Conservation (phyloP, 306 rosid genomes). For the Dryas octopetala region DNA sequence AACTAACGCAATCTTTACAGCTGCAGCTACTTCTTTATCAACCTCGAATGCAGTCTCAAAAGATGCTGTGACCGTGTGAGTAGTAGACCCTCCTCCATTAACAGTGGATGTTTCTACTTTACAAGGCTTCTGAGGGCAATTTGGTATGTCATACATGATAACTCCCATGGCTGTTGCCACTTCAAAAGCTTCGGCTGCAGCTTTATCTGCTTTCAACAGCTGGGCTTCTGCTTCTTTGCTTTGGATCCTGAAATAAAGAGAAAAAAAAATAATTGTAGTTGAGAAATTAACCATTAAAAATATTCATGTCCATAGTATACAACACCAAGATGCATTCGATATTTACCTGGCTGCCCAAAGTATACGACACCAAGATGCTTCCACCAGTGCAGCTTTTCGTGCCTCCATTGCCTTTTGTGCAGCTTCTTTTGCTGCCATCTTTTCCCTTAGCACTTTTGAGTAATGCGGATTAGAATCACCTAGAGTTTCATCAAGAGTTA, state of each 20-base stretch:
- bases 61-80: constrained; percentile 75
- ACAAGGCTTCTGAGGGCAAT: constrained; percentile 62
- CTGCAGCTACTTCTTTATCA: constrained; percentile 85
- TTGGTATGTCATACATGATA: constrained; percentile 79
- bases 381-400: constrained; percentile 83
- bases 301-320: constrained; percentile 45
- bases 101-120: constrained; percentile 60
- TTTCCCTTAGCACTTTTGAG: constrained; percentile 75
- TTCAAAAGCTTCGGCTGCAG: constrained; percentile 77
- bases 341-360: constrained; percentile 73
- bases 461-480: constrained; percentile 94
- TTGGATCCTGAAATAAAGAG: constrained; percentile 60
- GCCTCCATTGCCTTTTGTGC: constrained; percentile 79
- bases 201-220: constrained; percentile 56
- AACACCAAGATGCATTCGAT: constrained; percentile 54
- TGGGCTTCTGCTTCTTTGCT: constrained; percentile 71
- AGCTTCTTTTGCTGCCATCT: constrained; percentile 91
- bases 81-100: constrained; percentile 56
- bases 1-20: constrained; percentile 76
- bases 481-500: constrained; percentile 87
- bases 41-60: constrained; percentile 94
- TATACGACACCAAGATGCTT: constrained; percentile 97
- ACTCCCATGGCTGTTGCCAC: constrained; percentile 80
- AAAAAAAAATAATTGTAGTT: not conserved
- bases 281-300: constrained; percentile 10